Evolutionary conservation across 1,284 basidiomycete species (phyloP).

Genomic region (Vanrija sp.): DNA sequence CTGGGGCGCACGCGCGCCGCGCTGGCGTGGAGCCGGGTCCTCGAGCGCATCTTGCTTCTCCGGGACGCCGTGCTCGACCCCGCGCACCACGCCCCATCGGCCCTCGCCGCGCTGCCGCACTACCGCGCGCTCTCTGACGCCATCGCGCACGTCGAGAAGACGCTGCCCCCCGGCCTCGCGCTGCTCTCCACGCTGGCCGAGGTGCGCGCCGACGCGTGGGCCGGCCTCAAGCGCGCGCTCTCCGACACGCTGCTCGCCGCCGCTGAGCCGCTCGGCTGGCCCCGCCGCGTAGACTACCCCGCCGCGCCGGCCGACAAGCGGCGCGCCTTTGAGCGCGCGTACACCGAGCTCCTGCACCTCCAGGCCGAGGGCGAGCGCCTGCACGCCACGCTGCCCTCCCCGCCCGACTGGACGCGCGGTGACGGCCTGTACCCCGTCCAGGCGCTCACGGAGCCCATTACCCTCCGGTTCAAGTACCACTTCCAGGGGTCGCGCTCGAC

Average conservation of each 20-base stretch:
- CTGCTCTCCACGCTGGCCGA: slow-evolving; percentile 53
- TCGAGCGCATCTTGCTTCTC: slow-evolving; percentile 61
- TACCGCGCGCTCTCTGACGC: slow-evolving; percentile 63
- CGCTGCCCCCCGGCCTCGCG: slow-evolving; percentile 51
- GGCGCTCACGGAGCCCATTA: slow-evolving; percentile 77
- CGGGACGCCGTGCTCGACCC: slow-evolving; percentile 40
- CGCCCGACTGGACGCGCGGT: slow-evolving; percentile 10
- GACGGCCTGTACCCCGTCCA: slow-evolving; percentile 72
- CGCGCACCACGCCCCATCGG: slow-evolving; percentile 48
- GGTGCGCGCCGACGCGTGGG: slow-evolving; percentile 67
- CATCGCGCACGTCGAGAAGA: slow-evolving; percentile 50
- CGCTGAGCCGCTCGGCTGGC: slow-evolving; percentile 76
- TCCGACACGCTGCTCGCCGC: slow-evolving; percentile 60
- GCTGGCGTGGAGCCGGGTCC: slow-evolving; percentile 67
- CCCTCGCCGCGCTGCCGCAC: slow-evolving; percentile 51
- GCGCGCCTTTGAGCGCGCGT: slow-evolving; percentile 66
- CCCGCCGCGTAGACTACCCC: slow-evolving; percentile 63
- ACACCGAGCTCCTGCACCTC: slow-evolving; percentile 67
- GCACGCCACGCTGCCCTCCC: neutral
- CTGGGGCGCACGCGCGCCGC: slow-evolving; percentile 70
- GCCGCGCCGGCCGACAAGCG: slow-evolving; percentile 55
- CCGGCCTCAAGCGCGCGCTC: slow-evolving; percentile 62
- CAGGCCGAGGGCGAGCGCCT: slow-evolving; percentile 58
- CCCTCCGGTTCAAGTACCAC: slow-evolving; percentile 89
- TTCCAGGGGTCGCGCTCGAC: slow-evolving; percentile 84